Conservation (phyloP, 768 basidiomycete genomes). For the Macrolepiota dolichaula region DNA sequence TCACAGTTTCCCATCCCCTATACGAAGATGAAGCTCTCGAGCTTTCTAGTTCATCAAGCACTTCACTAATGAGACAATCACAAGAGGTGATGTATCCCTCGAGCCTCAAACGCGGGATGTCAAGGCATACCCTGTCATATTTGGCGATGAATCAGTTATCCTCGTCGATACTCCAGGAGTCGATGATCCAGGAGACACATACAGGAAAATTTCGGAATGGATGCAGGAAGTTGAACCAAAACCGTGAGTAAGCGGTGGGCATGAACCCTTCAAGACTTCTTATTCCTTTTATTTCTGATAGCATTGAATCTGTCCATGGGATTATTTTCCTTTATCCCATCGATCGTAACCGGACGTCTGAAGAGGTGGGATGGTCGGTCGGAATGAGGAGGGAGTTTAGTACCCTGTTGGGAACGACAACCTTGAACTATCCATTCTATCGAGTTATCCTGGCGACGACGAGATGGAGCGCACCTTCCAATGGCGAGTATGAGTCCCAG, state of each 20-base stretch:
- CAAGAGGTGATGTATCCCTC: background rate
- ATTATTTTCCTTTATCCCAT: background rate
- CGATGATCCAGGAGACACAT: background rate
- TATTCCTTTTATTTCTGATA: background rate
- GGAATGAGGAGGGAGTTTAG: background rate
- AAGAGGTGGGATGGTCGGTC: background rate
- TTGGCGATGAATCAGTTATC: background rate
- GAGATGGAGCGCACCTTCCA: background rate
- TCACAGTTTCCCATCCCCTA: too few relatives aligned
- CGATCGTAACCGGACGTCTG: background rate
- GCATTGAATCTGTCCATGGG: background rate
- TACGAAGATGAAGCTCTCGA: background rate
- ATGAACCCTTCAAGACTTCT: background rate
- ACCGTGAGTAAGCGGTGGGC: background rate
- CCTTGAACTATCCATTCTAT: background rate
- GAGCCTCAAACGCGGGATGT: background rate
- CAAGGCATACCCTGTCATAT: background rate
- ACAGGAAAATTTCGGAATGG: background rate
- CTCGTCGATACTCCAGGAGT: slow-evolving; percentile 1
- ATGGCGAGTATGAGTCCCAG: background rate
- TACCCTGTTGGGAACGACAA: background rate
- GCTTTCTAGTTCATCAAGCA: background rate
- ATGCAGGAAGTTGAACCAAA: background rate
- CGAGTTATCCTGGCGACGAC: background rate
- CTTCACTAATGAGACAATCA: background rate